Evolutionary conservation across 2,329 filamentous ascomycete species (phyloP), one percentile per base, ranked within the genome.

Genomic region (Paecilomyces sp.): DNA sequence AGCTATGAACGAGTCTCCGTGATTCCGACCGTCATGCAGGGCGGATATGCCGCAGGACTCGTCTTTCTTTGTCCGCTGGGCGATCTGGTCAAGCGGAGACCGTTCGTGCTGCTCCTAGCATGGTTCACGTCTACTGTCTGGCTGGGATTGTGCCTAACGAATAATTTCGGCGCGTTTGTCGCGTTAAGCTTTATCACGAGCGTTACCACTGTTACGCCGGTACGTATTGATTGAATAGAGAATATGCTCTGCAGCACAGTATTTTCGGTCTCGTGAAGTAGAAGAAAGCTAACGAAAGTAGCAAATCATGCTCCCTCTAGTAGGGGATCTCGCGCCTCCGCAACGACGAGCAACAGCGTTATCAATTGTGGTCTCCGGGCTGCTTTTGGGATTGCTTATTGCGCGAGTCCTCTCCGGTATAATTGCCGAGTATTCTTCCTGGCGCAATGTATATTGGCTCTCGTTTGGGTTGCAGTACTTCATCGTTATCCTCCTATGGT

Each of bases 381-480:
- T 93, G 1, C 83, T 91, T 52, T 82, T 92, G 1, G 90, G 90
- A 15, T 85, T 94, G 63, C 80, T 95, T 1, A 78, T 92, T 58
- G 91, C 90, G 0, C 85, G 91, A 1, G 79, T 93, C 0, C 81
- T 94, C 0, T 88, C 89, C 0, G 90, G 91, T 1, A 85, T 91
- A 28, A 81, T 93, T 30, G 85, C 89, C 0, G 85, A 91, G 66
- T 92, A 85, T 68, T 87, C 86, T 0, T 80, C 82, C 63, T 94
- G 91, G 91, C 82, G 90, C 25, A 85, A 84, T 60, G 85, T 93
- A 7, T 94, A 92, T 77, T 93, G 89, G 88, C 79, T 92, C 61
- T 83, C 88, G 0, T 83, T 92, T 4, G 89, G 81, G 0, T 77
- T 90, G 0, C 90, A 94, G 73, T 87, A 85, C 66, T 68, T 85